Percentiles rank a stretch among this genome's conserved stretches.
Evolutionary conservation across 2,329 filamentous ascomycete species (phyloP).

Genomic region (Penicillium sp.): DNA sequence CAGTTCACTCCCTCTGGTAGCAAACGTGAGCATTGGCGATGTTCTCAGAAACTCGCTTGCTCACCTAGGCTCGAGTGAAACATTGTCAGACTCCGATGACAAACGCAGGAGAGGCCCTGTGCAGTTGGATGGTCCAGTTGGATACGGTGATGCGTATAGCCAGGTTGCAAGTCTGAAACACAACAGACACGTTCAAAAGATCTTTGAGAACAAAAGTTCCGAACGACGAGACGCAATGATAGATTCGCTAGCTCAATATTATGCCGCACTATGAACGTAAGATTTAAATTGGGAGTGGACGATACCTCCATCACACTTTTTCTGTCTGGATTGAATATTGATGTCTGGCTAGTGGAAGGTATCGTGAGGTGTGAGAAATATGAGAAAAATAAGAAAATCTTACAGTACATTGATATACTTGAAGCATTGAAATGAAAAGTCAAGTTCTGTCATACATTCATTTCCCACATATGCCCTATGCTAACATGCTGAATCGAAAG

Average conservation of each 20-base stretch:
- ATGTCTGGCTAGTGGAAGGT: background rate
- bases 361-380: too few species aligned
- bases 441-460: slow-evolving; percentile 1
- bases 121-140: background rate
- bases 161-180: slow-evolving; percentile 14
- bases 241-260: slow-evolving; percentile 14
- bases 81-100: background rate
- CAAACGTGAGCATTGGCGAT: slow-evolving; percentile 16
- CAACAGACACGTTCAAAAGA: slow-evolving; percentile 15
- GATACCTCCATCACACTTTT: background rate
- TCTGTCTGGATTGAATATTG: too few species aligned
- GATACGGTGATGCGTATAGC: slow-evolving; percentile 1
- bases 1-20: slow-evolving; percentile 15
- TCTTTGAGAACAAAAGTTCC: slow-evolving; percentile 12
- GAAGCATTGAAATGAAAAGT: background rate
- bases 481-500: slow-evolving; percentile 5
- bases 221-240: slow-evolving; percentile 19
- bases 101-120: slow-evolving; percentile 3
- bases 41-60: slow-evolving; percentile 21
- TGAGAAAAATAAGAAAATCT: background rate
- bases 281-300: background rate
- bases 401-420: background rate
- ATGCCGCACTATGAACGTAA: slow-evolving; percentile 9
- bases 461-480: slow-evolving; percentile 9
- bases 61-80: slow-evolving; percentile 2